Evolutionary conservation across 2,329 filamentous ascomycete genomes (phyloP), one percentile per base, ranked within the genome.

Genomic region (Apiospora hydei): DNA sequence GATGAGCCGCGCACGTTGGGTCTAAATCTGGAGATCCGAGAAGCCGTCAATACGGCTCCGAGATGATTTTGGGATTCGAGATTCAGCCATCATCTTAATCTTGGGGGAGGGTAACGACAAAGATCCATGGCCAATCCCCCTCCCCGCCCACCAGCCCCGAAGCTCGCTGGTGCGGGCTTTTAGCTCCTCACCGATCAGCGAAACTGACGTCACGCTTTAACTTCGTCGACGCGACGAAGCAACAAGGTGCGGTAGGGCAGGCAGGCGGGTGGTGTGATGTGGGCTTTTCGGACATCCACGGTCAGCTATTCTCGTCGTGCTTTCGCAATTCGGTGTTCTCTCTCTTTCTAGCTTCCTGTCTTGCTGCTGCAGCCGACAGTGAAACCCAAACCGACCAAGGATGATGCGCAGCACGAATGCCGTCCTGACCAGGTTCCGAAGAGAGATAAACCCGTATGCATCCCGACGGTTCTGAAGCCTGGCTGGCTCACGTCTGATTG

Each of bases 191-290:
- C 57, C 57, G 57, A 41, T 24, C 34, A n/a, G n/a, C 34, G 16
- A 18, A 13, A 41, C 57, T 64, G 57, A 64, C 57, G 57, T 64
- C 57, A 64, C 57, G 57, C 57, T 41, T 41, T 64, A 64, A 64
- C 57, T 41, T 64, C 30, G 4, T 64, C 30, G 57, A 21, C 5
- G 34, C 30, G 18, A 38, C 30, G 18, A 34, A 64, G 57, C 18
- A 64, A 64, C 30, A 41, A 41, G 57, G 57, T 64, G 34, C 57
- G 18, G 30, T 64, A 64, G 57, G 53, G 53, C 34, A 41, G 26
- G 34, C 41, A 34, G 53, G 53, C 34, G 24, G 26, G 34, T 64
- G 57, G 30, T 64, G 57, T 41, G 57, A 41, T 64, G 57, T 64
- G 57, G 57, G 30, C 57, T 41, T 24, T n/a, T 49, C 57, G 57